Percentiles rank a stretch among this genome's conserved stretches.
These are phyloP conservation scores for Pseudopithomyces maydicus DNA, from an alignment of 2,329 filamentous ascomycete genomes.

Conservation along the genomic window DNA sequence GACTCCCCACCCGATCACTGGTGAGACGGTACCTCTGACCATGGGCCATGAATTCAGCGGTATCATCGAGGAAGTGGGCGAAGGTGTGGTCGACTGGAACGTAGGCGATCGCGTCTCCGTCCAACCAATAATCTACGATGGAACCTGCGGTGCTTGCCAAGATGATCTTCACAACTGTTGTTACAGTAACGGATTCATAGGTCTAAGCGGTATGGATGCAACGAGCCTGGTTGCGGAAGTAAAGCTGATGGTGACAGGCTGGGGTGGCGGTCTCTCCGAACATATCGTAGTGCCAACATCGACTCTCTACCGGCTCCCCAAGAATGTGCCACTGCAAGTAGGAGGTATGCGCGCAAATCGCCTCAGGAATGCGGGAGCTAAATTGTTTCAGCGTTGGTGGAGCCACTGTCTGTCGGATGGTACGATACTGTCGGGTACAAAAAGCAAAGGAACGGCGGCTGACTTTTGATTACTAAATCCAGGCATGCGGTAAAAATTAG, in stretches of 20 bases:
- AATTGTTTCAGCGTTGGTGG: slow-evolving; percentile 51
- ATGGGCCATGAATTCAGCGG: slow-evolving; percentile 61
- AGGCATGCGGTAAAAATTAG: slow-evolving; percentile 57
- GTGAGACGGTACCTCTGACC: slow-evolving; percentile 57
- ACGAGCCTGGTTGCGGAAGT: neutral
- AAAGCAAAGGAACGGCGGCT: too few relatives aligned
- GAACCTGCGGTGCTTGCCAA: slow-evolving; percentile 57
- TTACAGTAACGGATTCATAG: slow-evolving; percentile 59
- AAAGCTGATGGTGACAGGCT: slow-evolving; percentile 37
- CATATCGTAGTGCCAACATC: slow-evolving; percentile 56
- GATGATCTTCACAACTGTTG: slow-evolving; percentile 61
- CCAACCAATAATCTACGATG: slow-evolving; percentile 62
- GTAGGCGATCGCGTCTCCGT: slow-evolving; percentile 56
- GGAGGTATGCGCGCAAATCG: slow-evolving; percentile 38
- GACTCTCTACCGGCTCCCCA: slow-evolving; percentile 54
- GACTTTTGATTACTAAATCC: too few relatives aligned
- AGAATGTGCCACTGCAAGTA: slow-evolving; percentile 58
- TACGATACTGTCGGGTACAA: too few relatives aligned
- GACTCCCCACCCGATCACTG: slow-evolving; percentile 60
- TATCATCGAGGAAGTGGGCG: slow-evolving; percentile 56
- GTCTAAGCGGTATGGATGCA: slow-evolving; percentile 48
- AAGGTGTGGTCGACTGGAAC: slow-evolving; percentile 55
- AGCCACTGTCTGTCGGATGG: slow-evolving; percentile 62
- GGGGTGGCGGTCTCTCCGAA: slow-evolving; percentile 59
- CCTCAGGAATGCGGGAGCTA: neutral